Base-by-base conservation (phyloP, 345 rosid species). In the Aegle marmelos region DNA sequence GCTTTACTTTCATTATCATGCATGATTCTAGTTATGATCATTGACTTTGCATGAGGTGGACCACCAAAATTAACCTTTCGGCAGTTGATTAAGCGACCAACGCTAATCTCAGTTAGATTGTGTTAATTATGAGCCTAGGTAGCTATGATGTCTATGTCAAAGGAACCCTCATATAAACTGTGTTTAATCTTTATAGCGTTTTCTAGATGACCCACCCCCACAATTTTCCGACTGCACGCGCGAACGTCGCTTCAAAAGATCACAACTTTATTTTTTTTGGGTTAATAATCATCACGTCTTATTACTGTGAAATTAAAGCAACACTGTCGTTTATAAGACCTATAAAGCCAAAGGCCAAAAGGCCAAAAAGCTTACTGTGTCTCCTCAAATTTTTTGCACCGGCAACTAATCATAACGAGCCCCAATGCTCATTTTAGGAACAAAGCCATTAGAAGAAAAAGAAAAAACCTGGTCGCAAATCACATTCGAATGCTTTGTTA, bases 191-290 rank as follows among this genome's bases (percentile, higher is more conserved):
- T 53, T 53, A 5, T 16, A 53, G 61, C 61, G 1, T 9, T n/a
- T 22, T 22, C n/a, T 3, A 58, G 19, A 48, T 74, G 70, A 63
- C 68, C 58, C 76, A 60, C 67, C 24, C 67, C 24, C 0, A 37
- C 34, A 41, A 70, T 25, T 17, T 64, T 27, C 41, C 27, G 69
- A 27, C 30, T 50, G 83, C 84, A 79, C 77, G 83, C 85, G 79
- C 34, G 62, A 71, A 65, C 63, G 77, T 81, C 81, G 48, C 69
- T 77, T 84, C 82, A 63, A 22, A 31, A 76, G 74, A 80, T 68
- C 30, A 37, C n/a, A 45, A 10, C 28, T 56, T 22, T 19, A 0
- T 3, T 30, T 63, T 34, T 66, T 66, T 21, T 0, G 14, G 19
- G 6, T 70, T 27, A 39, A 41, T n/a, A 72, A 53, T 30, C 5